These are phyloP conservation scores for Alternaria brassicae DNA, from an alignment of 2,329 filamentous ascomycete genomes.

Conservation along the genomic window DNA sequence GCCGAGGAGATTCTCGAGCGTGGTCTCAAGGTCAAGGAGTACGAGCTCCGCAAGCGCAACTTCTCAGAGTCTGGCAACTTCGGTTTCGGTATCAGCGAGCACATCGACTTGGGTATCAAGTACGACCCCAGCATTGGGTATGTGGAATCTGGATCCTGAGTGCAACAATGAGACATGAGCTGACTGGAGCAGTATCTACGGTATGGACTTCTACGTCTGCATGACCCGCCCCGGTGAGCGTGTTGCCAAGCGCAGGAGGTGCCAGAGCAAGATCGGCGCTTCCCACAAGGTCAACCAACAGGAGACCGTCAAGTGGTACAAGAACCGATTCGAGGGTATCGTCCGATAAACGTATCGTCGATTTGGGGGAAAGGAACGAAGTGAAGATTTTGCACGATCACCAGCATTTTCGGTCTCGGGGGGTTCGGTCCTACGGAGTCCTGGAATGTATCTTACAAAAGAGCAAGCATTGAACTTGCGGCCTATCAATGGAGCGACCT, in stretches of 20 bases:
- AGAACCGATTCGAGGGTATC: slow-evolving; percentile 96
- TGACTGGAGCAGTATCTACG: slow-evolving; percentile 50
- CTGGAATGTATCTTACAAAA: slow-evolving; percentile 52
- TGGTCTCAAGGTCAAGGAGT: slow-evolving; percentile 99
- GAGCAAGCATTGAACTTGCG: slow-evolving; percentile 51
- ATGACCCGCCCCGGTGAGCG: slow-evolving; percentile 99
- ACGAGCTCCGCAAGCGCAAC: slow-evolving; percentile 99
- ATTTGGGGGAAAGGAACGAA: slow-evolving; percentile 33
- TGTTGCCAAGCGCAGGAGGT: slow-evolving; percentile 92
- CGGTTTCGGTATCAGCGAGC: slow-evolving; percentile 99
- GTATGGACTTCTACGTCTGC: slow-evolving; percentile 99
- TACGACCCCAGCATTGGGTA: slow-evolving; percentile 53
- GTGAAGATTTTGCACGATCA: slow-evolving; percentile 45
- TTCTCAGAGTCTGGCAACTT: slow-evolving; percentile 97
- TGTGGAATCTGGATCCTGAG: slow-evolving; percentile 16
- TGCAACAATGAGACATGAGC: slow-evolving; percentile 12
- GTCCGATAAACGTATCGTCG: slow-evolving; percentile 77
- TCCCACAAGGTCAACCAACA: slow-evolving; percentile 91
- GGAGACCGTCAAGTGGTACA: slow-evolving; percentile 99
- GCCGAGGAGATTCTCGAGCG: slow-evolving; percentile 99
- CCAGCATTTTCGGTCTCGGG: slow-evolving; percentile 49
- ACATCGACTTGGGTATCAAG: slow-evolving; percentile 99
- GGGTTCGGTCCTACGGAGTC: slow-evolving; percentile 49
- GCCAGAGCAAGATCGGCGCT: slow-evolving; percentile 83
- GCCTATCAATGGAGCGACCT: slow-evolving; percentile 56